Evolutionary conservation across 441 rosid species (phyloP).

Genomic region (Syzygium syzygioides): DNA sequence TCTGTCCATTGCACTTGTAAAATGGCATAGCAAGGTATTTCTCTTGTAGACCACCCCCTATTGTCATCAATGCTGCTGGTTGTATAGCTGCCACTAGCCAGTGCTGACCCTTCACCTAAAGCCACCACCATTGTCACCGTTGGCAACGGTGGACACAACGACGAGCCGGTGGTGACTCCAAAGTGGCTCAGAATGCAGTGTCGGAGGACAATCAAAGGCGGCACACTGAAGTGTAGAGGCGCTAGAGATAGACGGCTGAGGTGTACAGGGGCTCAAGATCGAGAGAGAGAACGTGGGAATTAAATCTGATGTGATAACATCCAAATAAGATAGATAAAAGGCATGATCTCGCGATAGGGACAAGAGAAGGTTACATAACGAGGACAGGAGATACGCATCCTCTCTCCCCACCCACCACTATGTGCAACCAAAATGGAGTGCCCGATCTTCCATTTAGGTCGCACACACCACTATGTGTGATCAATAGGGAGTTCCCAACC

Average conservation of each 20-base stretch:
- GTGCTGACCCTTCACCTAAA: not conserved
- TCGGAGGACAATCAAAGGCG: not conserved
- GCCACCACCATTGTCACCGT: not conserved
- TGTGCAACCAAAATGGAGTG: too few species aligned
- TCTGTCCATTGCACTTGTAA: not conserved
- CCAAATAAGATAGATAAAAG: not conserved
- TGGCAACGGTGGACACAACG: not conserved
- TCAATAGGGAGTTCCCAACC: not conserved
- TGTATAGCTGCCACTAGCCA: not conserved
- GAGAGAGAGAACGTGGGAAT: not conserved
- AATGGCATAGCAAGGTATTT: not conserved
- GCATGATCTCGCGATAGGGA: not conserved
- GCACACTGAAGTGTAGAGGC: not conserved
- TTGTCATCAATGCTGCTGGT: not conserved
- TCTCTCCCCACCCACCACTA: not conserved
- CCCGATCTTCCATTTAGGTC: too few species aligned
- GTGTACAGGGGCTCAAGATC: not conserved
- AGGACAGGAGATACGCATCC: not conserved
- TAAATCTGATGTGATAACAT: not conserved
- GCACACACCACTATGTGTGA: not conserved
- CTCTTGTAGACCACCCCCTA: not conserved
- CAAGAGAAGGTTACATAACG: not conserved
- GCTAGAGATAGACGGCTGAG: not conserved
- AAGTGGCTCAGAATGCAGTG: not conserved
- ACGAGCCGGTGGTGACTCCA: not conserved